These are phyloP conservation scores for Roridomyces roridus DNA, from an alignment of 768 basidiomycete species.

Conservation along the genomic window DNA sequence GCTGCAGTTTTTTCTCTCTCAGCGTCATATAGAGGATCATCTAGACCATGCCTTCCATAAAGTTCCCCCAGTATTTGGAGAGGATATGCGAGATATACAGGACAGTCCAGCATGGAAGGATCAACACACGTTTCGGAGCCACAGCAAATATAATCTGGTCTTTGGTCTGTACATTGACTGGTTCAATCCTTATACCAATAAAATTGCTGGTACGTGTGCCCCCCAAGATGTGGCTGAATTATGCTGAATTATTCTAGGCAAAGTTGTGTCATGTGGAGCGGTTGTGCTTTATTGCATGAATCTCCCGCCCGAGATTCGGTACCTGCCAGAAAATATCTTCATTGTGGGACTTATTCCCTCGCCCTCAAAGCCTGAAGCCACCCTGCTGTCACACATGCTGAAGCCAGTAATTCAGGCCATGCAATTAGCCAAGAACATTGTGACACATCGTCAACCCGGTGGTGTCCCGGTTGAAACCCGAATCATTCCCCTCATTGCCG, in stretches of 20 bases:
- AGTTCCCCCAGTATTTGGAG: not conserved
- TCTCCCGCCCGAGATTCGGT: constrained; percentile 27
- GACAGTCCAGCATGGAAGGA: constrained; percentile 16
- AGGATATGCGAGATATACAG: constrained; percentile 10
- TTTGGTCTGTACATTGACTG: constrained; percentile 30
- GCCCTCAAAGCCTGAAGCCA: constrained; percentile 27
- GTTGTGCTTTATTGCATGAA: constrained; percentile 30
- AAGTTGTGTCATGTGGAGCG: constrained; percentile 15
- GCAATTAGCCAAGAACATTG: not conserved
- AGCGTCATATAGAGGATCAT: not conserved
- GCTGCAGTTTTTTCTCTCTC: constrained; percentile 1
- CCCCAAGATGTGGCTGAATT: constrained; percentile 15
- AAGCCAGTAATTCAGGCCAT: not conserved
- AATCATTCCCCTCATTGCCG: constrained; percentile 18
- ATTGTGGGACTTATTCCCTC: constrained; percentile 32
- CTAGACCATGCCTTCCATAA: not conserved
- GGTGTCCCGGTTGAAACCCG: constrained; percentile 13
- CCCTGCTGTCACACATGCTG: constrained; percentile 4
- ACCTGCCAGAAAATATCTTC: constrained; percentile 29
- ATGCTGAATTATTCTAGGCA: not conserved
- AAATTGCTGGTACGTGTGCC: constrained; percentile 25
- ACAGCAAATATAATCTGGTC: constrained; percentile 12
- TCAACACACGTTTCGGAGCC: not conserved
- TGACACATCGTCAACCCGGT: constrained; percentile 14
- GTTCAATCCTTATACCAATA: constrained; percentile 29